Base-by-base conservation (phyloP, 2,329 filamentous ascomycete species). In the Cladosporium sp. region DNA sequence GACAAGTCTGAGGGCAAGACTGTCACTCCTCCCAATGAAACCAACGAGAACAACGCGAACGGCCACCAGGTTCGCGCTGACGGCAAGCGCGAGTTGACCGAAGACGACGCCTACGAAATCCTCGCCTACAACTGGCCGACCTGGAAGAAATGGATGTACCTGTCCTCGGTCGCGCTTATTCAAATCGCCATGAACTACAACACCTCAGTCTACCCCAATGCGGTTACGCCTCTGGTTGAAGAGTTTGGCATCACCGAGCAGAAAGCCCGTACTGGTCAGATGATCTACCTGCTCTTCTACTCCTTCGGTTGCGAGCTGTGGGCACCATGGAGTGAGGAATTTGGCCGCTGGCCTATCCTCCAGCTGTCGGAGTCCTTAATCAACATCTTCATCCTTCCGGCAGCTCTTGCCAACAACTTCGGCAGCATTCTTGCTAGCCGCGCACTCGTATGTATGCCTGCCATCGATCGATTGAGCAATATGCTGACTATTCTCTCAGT, bases 141-240 rank as follows among this genome's bases (percentile, higher is more conserved):
- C 5, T 74, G 70, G 73, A 77, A 77, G 60, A 81, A 81, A 66
- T 79, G 76, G 79, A 69, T 69, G 61, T 76, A 79, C 42, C 70
- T 82, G 20, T 67, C 66, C 14, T 72, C 77, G 52, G 76, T 81
- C 58, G 80, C 80, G 62, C 64, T 74, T 34, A 75, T 81, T 3
- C 78, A 82, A 60, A 75, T 78, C 12, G 78, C 74, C 15, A 81
- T 82, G 74, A 82, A 82, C 64, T 75, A 79, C 61, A 82, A 82
- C 63, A 75, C 79, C 0, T 76, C 75, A 4, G 71, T 81, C 54
- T 81, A 78, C 59, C 73, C 78, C 11, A 80, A 78, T 58, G 78
- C 70, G 3, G 73, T 80, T 12, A 61, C 58, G 1, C 71, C 70
- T 12, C 73, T 82, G 11, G 62, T 69, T 2, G 64, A 76, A 56